These are phyloP conservation scores for Achaetomium macrosporum DNA, from an alignment of 2,329 filamentous ascomycete genomes.

Conservation along the genomic window DNA sequence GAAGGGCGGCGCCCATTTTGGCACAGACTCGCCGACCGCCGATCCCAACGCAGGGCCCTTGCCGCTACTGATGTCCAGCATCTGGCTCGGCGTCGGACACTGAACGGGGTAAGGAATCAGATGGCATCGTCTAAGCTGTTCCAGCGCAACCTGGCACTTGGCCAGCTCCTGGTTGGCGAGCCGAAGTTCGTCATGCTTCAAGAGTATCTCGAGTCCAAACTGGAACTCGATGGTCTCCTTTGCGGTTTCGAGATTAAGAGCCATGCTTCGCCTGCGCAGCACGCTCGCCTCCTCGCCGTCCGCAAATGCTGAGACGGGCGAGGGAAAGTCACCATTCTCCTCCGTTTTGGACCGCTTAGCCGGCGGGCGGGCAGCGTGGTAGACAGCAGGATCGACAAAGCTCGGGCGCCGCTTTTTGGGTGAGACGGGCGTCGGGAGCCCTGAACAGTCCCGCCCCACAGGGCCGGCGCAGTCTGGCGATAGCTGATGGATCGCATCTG, in stretches of 20 bases:
- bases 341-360: slow-evolving; percentile 41
- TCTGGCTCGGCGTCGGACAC: slow-evolving; percentile 58
- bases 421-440: slow-evolving; percentile 19
- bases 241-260: slow-evolving; percentile 44
- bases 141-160: slow-evolving; percentile 88
- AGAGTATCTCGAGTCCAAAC: slow-evolving; percentile 82
- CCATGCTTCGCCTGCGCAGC: slow-evolving; percentile 12
- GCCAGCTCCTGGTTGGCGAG: slow-evolving; percentile 94
- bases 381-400: slow-evolving; percentile 26
- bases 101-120: slow-evolving; percentile 82
- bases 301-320: slow-evolving; percentile 22
- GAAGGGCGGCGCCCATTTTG: slow-evolving; percentile 78
- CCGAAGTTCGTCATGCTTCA: slow-evolving; percentile 91
- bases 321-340: slow-evolving; percentile 28
- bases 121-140: slow-evolving; percentile 88
- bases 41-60: slow-evolving; percentile 64
- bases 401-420: slow-evolving; percentile 38
- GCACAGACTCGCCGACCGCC: slow-evolving; percentile 56
- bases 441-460: slow-evolving; percentile 26
- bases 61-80: slow-evolving; percentile 67
- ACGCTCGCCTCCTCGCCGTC: slow-evolving; percentile 16
- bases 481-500: slow-evolving; percentile 37
- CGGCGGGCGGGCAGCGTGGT: slow-evolving; percentile 27
- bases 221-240: slow-evolving; percentile 76
- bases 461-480: slow-evolving; percentile 22